A percentile compares a stretch with the other conserved stretches of the same genome.
Evolutionary conservation across 2,329 filamentous ascomycete genomes (phyloP).

Genomic region (Epicoccum sorghinum): DNA sequence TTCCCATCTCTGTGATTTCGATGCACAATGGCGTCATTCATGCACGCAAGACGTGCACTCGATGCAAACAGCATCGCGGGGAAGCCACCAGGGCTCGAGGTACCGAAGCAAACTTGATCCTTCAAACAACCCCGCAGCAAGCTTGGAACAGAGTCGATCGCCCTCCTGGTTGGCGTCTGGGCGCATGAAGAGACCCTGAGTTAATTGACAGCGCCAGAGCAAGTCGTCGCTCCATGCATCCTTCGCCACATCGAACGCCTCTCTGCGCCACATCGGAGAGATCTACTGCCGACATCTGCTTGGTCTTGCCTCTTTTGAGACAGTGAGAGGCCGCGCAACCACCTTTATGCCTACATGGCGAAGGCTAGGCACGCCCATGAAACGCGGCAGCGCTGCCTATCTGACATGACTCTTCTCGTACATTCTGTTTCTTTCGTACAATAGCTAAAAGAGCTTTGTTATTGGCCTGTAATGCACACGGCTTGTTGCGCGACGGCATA

Average conservation of each 20-base stretch:
- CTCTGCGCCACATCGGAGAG: conserved; percentile 32
- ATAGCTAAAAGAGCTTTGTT: not conserved
- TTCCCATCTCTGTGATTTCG: conserved; percentile 1
- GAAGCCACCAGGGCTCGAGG: conserved; percentile 6
- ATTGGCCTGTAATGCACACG: conserved; percentile 29
- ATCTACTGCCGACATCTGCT: conserved; percentile 20
- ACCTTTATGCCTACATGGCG: conserved; percentile 27
- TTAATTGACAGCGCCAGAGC: not conserved
- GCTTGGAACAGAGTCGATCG: not conserved
- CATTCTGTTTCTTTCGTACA: conserved; percentile 27
- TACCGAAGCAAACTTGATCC: not conserved
- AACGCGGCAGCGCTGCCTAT: conserved; percentile 27
- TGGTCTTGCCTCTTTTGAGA: conserved; percentile 17
- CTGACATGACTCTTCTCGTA: conserved; percentile 29
- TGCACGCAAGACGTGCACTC: not conserved
- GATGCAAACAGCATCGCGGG: conserved; percentile 2
- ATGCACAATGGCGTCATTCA: conserved; percentile 14
- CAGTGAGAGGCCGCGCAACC: conserved; percentile 34
- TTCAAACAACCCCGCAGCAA: not conserved
- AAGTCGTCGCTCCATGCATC: not conserved
- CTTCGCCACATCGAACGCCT: conserved; percentile 22
- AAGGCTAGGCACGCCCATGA: conserved; percentile 21
- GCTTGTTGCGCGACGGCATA: conserved; percentile 1
- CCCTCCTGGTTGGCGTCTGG: not conserved
- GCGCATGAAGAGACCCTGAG: not conserved